These are phyloP conservation scores for Kurtzmaniella quercitrusa DNA, from an alignment of 1,139 yeast species.

Conservation along the genomic window DNA sequence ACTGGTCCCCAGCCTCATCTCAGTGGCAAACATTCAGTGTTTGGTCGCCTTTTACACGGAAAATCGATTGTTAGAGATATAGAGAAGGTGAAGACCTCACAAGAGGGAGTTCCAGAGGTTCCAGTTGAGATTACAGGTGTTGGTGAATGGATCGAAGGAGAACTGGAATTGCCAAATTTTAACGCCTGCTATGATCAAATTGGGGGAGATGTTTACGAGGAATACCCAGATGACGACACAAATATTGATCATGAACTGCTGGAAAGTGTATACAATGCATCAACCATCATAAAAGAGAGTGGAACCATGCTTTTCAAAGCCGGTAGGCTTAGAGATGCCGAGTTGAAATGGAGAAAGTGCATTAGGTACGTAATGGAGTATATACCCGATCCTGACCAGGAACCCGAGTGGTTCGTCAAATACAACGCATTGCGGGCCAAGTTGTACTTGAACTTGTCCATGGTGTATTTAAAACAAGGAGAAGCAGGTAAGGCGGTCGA, in stretches of 20 bases:
- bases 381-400: conserved; percentile 66
- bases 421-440: conserved; percentile 58
- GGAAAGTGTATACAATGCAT: conserved; percentile 48
- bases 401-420: conserved; percentile 47
- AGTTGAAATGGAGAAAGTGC: conserved; percentile 59
- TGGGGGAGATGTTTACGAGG: conserved; percentile 72
- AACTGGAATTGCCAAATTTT: conserved; percentile 49
- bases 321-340: conserved; percentile 48
- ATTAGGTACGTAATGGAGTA: conserved; percentile 66
- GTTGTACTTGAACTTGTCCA: conserved; percentile 55
- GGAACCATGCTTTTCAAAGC: conserved; percentile 57
- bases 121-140: conserved; percentile 52
- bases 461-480: conserved; percentile 47
- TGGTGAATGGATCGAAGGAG: conserved; percentile 57
- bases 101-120: conserved; percentile 36
- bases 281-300: conserved; percentile 57
- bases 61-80: conserved; percentile 67
- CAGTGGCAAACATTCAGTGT: conserved; percentile 70
- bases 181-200: conserved; percentile 58
- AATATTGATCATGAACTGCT: conserved; percentile 57
- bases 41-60: conserved; percentile 65
- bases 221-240: conserved; percentile 68
- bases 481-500: conserved; percentile 44
- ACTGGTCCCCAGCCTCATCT: conserved; percentile 71
- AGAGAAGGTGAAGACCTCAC: conserved; percentile 47